Evolutionary conservation across 2,329 filamentous ascomycete species (phyloP).

Genomic region (Apiospora arundinis): DNA sequence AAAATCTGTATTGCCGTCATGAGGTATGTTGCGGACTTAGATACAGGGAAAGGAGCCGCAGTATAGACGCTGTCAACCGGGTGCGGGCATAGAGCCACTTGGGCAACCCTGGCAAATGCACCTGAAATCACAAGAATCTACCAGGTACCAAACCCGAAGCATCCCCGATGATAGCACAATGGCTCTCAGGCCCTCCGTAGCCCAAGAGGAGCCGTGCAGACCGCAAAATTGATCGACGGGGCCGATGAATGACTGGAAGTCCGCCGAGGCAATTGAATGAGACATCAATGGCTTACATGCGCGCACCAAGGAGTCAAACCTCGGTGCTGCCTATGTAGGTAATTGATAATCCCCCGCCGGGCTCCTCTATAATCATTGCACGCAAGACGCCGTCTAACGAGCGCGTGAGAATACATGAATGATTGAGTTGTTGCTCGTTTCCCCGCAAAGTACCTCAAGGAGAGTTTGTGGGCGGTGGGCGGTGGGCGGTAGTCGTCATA

Average conservation of each 20-base stretch:
- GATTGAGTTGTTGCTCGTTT: too few species aligned
- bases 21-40: slow-evolving; percentile 56
- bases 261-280: slow-evolving; percentile 50
- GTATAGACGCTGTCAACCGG: slow-evolving; percentile 43
- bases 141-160: slow-evolving; percentile 54
- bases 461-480: too few species aligned
- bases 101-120: slow-evolving; percentile 52
- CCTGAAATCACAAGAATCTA: slow-evolving; percentile 54
- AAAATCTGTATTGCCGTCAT: slow-evolving; percentile 55
- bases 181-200: slow-evolving; percentile 45
- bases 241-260: slow-evolving; percentile 59
- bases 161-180: slow-evolving; percentile 52
- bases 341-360: slow-evolving; percentile 48
- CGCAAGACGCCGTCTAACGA: too few species aligned
- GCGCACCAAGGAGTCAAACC: slow-evolving; percentile 51
- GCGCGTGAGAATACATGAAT: too few species aligned
- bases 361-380: too few species aligned
- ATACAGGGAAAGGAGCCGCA: slow-evolving; percentile 54
- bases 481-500: too few species aligned
- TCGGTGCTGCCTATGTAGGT: slow-evolving; percentile 54
- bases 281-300: slow-evolving; percentile 54
- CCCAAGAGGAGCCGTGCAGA: slow-evolving; percentile 48
- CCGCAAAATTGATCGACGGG: slow-evolving; percentile 62
- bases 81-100: slow-evolving; percentile 55
- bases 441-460: too few species aligned